Evolutionary conservation across 148 eudicot species (phyloP).

Genomic region (Diospyros kaki): DNA sequence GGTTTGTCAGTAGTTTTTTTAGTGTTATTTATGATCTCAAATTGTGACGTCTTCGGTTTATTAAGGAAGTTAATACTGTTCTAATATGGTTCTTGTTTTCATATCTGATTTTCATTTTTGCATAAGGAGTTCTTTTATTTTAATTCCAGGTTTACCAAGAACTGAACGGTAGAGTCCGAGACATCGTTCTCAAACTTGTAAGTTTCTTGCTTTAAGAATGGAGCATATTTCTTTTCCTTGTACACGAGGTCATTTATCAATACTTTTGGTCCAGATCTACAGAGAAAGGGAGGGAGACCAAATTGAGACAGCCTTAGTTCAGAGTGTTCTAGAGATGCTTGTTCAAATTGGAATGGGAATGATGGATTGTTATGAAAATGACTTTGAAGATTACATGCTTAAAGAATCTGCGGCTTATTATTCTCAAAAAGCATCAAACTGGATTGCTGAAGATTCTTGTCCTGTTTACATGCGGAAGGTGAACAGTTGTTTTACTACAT

Average conservation of each 20-base stretch:
- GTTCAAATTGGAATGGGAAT: constrained; percentile 44
- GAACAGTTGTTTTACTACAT: neutral
- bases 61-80: neutral
- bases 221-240: neutral
- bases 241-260: neutral
- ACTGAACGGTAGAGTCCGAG: constrained; percentile 32
- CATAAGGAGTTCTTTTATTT: neutral
- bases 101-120: neutral
- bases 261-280: neutral
- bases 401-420: constrained; percentile 43
- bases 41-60: neutral
- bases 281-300: too few species aligned
- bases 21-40: neutral
- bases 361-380: constrained; percentile 38
- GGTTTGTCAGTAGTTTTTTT: constrained; percentile 14
- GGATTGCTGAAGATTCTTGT: constrained; percentile 53
- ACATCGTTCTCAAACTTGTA: constrained; percentile 50
- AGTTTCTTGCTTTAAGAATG: neutral
- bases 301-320: too few species aligned
- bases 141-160: constrained; percentile 36
- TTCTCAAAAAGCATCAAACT: constrained; percentile 54
- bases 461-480: constrained; percentile 66
- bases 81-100: too few species aligned
- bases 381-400: constrained; percentile 45
- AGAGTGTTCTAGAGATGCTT: constrained; percentile 30